Conservation (phyloP, 2,329 filamentous ascomycete genomes). For the Aureobasidium sp. region DNA sequence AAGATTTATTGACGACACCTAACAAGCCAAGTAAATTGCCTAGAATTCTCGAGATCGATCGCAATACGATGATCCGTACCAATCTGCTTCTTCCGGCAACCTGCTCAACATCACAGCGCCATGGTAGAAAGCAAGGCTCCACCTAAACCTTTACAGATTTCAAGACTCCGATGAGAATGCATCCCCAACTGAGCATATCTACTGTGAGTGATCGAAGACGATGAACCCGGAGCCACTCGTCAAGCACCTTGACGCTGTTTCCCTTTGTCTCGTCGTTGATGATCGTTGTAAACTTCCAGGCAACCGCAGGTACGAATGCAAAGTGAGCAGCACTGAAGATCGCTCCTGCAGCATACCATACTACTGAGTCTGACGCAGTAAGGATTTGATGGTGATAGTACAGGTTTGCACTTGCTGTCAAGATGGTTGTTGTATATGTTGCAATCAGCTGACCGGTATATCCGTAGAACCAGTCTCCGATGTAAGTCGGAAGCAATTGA, state of each 20-base stretch:
- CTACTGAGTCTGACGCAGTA: not conserved
- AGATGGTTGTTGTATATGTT: not conserved
- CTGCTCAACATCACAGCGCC: not conserved
- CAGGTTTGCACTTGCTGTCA: not conserved
- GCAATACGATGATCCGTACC: not conserved
- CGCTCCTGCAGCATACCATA: slow-evolving; percentile 1
- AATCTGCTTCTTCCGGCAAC: not conserved
- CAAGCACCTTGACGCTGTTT: not conserved
- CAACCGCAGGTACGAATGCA: not conserved
- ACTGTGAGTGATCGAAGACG: not conserved
- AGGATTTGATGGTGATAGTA: not conserved
- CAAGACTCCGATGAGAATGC: not conserved
- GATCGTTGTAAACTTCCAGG: not conserved
- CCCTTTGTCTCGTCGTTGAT: not conserved
- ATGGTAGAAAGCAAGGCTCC: not conserved
- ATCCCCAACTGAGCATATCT: not conserved
- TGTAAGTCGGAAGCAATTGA: not conserved
- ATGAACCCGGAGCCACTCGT: not conserved
- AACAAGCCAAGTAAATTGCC: not conserved
- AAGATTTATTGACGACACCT: no score
- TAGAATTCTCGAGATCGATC: not conserved
- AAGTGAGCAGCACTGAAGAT: not conserved
- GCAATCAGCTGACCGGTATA: not conserved
- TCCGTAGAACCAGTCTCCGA: not conserved
- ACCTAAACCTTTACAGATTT: not conserved